Evolutionary conservation across 164 flowering plant genomes (phyloP).

Genomic region (Liquidambar formosana): DNA sequence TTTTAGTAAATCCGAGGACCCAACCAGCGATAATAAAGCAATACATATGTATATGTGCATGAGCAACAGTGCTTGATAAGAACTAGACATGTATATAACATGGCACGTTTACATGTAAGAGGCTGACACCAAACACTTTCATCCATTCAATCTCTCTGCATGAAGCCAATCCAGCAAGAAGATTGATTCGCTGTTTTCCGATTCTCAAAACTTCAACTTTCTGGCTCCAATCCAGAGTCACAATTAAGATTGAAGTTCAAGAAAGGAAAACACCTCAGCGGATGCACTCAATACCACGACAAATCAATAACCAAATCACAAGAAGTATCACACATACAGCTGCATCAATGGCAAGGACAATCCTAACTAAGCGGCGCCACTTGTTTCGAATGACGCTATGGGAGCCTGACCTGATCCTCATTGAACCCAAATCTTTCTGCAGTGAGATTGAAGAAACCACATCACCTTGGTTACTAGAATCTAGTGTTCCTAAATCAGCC

Average conservation of each 20-base stretch:
- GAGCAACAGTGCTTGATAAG: no score
- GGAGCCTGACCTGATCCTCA: slow-evolving; percentile 47
- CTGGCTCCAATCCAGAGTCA: slow-evolving; percentile 36
- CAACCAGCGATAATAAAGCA: no score
- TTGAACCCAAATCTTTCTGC: slow-evolving; percentile 49
- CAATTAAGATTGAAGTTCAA: no score
- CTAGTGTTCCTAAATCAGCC: slow-evolving; percentile 32
- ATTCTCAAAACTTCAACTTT: neutral
- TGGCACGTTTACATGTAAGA: no score
- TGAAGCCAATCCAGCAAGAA: no score
- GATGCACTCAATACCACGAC: slow-evolving; percentile 54
- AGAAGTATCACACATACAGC: slow-evolving; percentile 60
- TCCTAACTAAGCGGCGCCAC: slow-evolving; percentile 71
- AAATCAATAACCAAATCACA: slow-evolving; percentile 67
- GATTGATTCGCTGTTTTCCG: no score
- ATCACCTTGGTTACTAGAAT: slow-evolving; percentile 34
- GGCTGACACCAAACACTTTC: no score
- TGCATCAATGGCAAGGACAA: slow-evolving; percentile 73
- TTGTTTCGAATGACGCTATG: slow-evolving; percentile 43
- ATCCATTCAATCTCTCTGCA: no score
- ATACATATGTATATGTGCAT: no score
- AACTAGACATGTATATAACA: no score
- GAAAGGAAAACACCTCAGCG: slow-evolving; percentile 15
- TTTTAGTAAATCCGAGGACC: no score
- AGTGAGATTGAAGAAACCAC: slow-evolving; percentile 39